Evolutionary conservation across 169 alveolate genomes (phyloP), one percentile per base, ranked within the genome.

Genomic region (Eimeria sp.): DNA sequence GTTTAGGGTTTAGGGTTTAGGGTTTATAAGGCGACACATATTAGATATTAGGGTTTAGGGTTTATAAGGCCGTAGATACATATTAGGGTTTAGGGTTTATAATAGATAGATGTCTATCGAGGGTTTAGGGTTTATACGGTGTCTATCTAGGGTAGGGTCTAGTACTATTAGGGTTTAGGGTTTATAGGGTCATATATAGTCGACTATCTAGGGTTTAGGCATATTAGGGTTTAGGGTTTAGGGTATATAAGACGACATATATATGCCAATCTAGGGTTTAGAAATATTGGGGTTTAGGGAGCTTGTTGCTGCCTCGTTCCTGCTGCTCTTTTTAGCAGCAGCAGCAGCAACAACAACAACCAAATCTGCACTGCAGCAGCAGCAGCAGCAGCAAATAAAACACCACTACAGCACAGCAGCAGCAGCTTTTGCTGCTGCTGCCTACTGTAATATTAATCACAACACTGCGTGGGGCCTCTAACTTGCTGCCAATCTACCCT

Each of bases 1-100:
- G 76, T 65, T n/a, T 65, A 65, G 76, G 76, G 76, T 65, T n/a
- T 65, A 65, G 76, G 76, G 76, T 65, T 65, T 65, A 65, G 76
- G 76, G 76, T 65, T 34, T 34, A 34, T 34, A 34, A 34, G 40
- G 40, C 40, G 40, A 34, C 2, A 34, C 40, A 34, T 34, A 34
- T 65, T 65, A 65, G 10, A n/a, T 16, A 16, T 65, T 65, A 65
- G 76, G 76, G 76, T 65, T 65, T 65, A 34, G 40, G 40, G 40
- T 34, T 34, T 34, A 34, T 34, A 34, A 34, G 0, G 40, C 40
- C 40, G 2, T 34, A 34, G 40, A 34, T 34, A 34, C 40, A 34
- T 34, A 34, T 25, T 65, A 65, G 76, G 40, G n/a, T 27, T 65
- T 65, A 20, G 76, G 14, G 76, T 20, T 65, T 11, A 65, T 27